Evolutionary conservation across 1,284 basidiomycete species (phyloP), one percentile per base, ranked within the genome.

Genomic region (Malassezia sympodialis): DNA sequence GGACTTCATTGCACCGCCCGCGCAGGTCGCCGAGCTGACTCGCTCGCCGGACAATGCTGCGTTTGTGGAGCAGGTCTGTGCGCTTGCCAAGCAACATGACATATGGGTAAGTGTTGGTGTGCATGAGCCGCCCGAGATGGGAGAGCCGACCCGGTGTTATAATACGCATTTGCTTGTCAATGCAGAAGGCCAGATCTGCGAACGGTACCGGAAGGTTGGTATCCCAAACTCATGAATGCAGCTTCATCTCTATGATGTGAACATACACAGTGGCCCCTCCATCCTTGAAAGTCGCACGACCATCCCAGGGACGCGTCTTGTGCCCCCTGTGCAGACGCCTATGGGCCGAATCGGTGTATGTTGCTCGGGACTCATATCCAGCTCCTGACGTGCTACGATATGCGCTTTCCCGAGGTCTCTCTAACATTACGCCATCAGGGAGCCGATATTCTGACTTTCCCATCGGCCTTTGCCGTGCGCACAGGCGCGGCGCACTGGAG

Each of bases 311-410:
- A 50, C 61, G 4, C 43, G 59, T 2, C 65, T 80, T 0, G 62
- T 73, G 4, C 53, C 74, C 1, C 71, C 76, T 4, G 55, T 76
- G 0, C 44, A 60, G 2, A 70, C 72, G 1, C 65, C 75, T 0
- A 49, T 79, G 10, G 79, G 79, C 12, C 75, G 73, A 12, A 26
- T 65, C 0, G 62, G 57, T 1, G 48, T 59, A 39, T 24, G 55
- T 58, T 23, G 15, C 35, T 15, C 30, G 34, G 21, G 2, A 11
- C 34, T 52, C 4, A 35, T 26, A 62, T 77, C 32, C 76, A 78
- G 8, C 60, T 80, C n/a, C 68, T 79, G 55, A 80, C 79, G 6
- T 81, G 79, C 70, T 81, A 79, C 67, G 80, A 81, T 59, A 63
- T 80, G 19, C 72, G 79, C 0, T 80, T 79, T 53, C 79, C 79